Base-by-base conservation (phyloP, 2,329 filamentous ascomycete species). In the Hymenotorrendiella dingleyae region DNA sequence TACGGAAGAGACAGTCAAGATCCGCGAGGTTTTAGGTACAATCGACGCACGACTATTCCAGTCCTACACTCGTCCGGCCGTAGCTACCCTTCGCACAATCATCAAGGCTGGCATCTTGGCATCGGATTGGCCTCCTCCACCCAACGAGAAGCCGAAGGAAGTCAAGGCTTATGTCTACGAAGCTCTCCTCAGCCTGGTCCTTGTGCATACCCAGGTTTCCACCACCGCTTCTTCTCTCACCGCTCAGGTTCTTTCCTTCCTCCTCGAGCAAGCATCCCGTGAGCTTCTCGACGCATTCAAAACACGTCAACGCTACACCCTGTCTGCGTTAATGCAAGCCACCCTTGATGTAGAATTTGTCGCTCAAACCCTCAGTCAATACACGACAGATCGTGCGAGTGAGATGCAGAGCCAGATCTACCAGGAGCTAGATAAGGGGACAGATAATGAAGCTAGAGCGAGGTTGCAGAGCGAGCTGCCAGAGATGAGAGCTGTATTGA, bases 321-420 rank as follows among this genome's bases (percentile, higher is more conserved):
- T 98, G 0, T 73, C 84, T 4, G 83, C 86, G 6, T 76, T 98
- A 38, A 94, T 97, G 82, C 94, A 98, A 66, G 94, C 94, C 1
- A 98, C 93, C 0, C 78, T 98, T 1, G 93, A 98, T 59, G 90
- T 96, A 1, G 93, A 98, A 65, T 97, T 98, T 60, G 82, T 97
- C 44, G 87, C 90, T 1, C 93, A 98, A 68, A 96, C 91, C 4
- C 74, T 98, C 24, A 86, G 79, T 47, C 83, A 90, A 54, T 98
- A 94, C 64, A 93, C 87, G 0, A 93, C 87, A 0, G 85, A 94
- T 44, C 76, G 80, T 38, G 87, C 89, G 3, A 81, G 80, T 6
- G 80, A 90, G 60, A 74, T 86, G 11, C 93, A 97, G 67, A 84
- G 84, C 54, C 80, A 90, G 62, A 91, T 98, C 36, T 98, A 97